Evolutionary conservation across 2,329 filamentous ascomycete species (phyloP).

Genomic region (Rhynchosporium secalis): DNA sequence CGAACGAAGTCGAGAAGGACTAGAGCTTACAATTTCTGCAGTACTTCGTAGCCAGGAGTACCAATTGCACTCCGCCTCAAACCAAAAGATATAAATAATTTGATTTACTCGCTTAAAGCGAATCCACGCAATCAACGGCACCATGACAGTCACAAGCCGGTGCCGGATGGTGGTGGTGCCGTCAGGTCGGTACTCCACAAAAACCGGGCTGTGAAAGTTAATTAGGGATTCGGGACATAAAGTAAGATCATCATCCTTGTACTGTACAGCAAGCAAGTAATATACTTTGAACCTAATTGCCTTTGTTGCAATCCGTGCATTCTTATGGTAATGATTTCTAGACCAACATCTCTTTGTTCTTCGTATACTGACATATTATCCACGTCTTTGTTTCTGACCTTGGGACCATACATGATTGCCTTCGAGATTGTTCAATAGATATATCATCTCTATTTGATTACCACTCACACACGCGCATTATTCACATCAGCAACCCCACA

Average conservation of each 20-base stretch:
- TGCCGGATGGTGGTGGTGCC: slow-evolving; percentile 5
- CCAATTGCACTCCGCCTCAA: not conserved
- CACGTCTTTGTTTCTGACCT: not conserved
- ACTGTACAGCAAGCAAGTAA: not conserved
- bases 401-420: not conserved
- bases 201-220: slow-evolving; percentile 9
- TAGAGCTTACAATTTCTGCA: no score
- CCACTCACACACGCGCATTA: not conserved
- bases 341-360: slow-evolving; percentile 1
- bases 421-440: not conserved
- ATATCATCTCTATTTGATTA: not conserved
- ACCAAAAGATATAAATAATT: not conserved
- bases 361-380: not conserved
- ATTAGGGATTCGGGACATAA: slow-evolving; percentile 8
- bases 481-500: slow-evolving; percentile 7
- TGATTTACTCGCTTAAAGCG: not conserved
- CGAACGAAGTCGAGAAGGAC: no score
- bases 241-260: not conserved
- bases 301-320: not conserved
- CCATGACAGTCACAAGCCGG: slow-evolving; percentile 7
- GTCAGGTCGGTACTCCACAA: not conserved
- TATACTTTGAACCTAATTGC: no score
- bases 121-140: not conserved
- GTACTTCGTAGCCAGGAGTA: no score
- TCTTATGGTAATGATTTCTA: not conserved